phyloP scores from a whole-genome alignment of 805 yeast genomes.

The Saitoella complicata region DNA sequence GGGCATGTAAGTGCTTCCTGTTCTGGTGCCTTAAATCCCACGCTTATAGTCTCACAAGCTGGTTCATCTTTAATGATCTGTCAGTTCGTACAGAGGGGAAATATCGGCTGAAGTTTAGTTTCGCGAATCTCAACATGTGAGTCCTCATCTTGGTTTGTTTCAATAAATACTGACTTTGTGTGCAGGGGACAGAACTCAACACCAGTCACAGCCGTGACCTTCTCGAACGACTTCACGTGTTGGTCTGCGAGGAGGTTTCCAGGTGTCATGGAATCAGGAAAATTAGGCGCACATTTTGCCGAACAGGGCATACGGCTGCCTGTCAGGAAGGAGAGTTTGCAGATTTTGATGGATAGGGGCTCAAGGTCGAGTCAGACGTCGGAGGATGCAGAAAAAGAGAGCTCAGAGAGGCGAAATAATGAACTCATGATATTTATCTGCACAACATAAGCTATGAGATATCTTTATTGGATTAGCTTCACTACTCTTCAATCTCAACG shows the following conservation, averaged over 20 bases:
- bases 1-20: constrained; percentile 17
- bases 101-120: constrained; percentile 24
- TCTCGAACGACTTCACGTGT: constrained; percentile 24
- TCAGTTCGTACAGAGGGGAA: constrained; percentile 30
- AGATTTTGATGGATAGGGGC: not conserved
- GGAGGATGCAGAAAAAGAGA: not conserved
- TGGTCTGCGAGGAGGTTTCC: constrained; percentile 31
- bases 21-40: too few relatives aligned
- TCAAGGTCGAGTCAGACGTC: not conserved
- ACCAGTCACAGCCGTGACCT: constrained; percentile 17
- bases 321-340: constrained; percentile 17
- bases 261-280: constrained; percentile 29
- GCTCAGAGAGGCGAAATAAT: not conserved
- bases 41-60: constrained; percentile 4
- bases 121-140: constrained; percentile 20
- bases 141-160: not conserved
- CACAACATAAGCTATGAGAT: not conserved
- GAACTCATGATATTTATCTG: constrained; percentile 1
- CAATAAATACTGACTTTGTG: not conserved
- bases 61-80: constrained; percentile 29
- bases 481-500: constrained; percentile 4
- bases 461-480: not conserved
- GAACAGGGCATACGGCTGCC: constrained; percentile 30
- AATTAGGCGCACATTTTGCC: constrained; percentile 27
- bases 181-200: constrained; percentile 9